Conservation (phyloP, 768 basidiomycete genomes). For the Termitomyces titanicus region DNA sequence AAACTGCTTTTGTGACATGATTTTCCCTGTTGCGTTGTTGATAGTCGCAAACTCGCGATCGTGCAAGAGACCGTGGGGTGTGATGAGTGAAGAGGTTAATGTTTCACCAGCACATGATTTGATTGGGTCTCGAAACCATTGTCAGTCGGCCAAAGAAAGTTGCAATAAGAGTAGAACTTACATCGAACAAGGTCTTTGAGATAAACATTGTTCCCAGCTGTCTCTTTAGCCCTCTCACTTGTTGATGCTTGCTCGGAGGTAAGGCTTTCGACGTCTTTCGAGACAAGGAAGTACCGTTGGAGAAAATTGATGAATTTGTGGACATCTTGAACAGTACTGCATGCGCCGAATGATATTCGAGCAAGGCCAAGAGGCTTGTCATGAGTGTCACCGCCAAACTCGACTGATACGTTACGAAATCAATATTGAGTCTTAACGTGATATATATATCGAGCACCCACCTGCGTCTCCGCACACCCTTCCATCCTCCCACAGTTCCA, state of each 20-base stretch:
- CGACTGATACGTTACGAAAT: constrained; percentile 1
- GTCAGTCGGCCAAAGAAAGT: not conserved
- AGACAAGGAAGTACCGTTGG: constrained; percentile 8
- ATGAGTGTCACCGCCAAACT: constrained; percentile 10
- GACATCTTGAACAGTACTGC: constrained; percentile 10
- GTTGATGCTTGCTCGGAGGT: not conserved
- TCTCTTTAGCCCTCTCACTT: not conserved
- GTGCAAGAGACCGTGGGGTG: constrained; percentile 6
- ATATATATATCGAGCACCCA: not conserved
- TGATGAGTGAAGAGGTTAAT: constrained; percentile 3
- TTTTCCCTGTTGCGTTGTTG: constrained; percentile 7
- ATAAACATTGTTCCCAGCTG: not conserved
- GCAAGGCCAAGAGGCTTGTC: constrained; percentile 10
- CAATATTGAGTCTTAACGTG: too few species aligned
- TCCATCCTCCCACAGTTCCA: constrained; percentile 10
- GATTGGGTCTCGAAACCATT: constrained; percentile 6
- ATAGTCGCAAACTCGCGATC: constrained; percentile 14
- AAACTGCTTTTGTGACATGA: constrained; percentile 14
- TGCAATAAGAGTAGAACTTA: not conserved
- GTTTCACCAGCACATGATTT: constrained; percentile 14
- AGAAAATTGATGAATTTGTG: constrained; percentile 9
- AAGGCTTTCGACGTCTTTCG: constrained; percentile 1
- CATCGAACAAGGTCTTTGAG: constrained; percentile 12
- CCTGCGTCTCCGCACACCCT: constrained; percentile 15
- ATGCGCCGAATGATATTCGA: constrained; percentile 14